phyloP scores from a whole-genome alignment of 352 stramenopile genomes.

The Aphanomyces invadans region DNA sequence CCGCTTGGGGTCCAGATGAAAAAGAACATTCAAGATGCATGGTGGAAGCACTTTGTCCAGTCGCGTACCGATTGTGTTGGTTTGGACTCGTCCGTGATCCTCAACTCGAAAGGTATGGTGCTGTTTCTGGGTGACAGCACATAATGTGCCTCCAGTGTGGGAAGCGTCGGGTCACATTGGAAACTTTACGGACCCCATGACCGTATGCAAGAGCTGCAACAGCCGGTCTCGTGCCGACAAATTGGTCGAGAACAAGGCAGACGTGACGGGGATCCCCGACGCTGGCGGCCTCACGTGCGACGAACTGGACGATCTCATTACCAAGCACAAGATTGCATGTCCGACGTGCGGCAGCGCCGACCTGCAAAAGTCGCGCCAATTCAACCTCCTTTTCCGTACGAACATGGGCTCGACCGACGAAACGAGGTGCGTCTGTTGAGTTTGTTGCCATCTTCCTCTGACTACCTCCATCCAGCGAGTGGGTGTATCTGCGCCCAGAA shows the following conservation, averaged over 20 bases:
- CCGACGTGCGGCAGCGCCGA: conserved; percentile 43
- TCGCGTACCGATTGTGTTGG: conserved; percentile 90
- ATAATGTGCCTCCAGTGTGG: conserved; percentile 86
- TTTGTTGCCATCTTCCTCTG: background rate
- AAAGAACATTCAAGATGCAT: conserved; percentile 96
- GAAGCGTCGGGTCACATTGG: conserved; percentile 93
- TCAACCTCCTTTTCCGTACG: conserved; percentile 98
- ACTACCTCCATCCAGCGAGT: conserved; percentile 32
- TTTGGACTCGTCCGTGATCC: conserved; percentile 94
- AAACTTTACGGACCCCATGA: conserved; percentile 97
- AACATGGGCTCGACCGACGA: conserved; percentile 90
- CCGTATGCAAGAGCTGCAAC: conserved; percentile 93
- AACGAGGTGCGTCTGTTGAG: conserved; percentile 30
- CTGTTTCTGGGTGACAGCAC: too few relatives aligned
- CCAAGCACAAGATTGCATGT: conserved; percentile 41
- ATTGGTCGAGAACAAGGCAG: conserved; percentile 40
- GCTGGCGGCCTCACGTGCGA: conserved; percentile 44
- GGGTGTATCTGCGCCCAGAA: conserved; percentile 95
- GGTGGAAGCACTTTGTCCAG: conserved; percentile 96
- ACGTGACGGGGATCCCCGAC: conserved; percentile 39
- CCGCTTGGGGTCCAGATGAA: conserved; percentile 92
- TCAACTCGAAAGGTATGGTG: conserved; percentile 68
- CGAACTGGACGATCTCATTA: conserved; percentile 54
- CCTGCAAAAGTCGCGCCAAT: conserved; percentile 85
- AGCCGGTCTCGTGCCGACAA: conserved; percentile 67